Base-by-base conservation (phyloP, 2,329 filamentous ascomycete genomes). In the Cladobotryum mycophilum region DNA sequence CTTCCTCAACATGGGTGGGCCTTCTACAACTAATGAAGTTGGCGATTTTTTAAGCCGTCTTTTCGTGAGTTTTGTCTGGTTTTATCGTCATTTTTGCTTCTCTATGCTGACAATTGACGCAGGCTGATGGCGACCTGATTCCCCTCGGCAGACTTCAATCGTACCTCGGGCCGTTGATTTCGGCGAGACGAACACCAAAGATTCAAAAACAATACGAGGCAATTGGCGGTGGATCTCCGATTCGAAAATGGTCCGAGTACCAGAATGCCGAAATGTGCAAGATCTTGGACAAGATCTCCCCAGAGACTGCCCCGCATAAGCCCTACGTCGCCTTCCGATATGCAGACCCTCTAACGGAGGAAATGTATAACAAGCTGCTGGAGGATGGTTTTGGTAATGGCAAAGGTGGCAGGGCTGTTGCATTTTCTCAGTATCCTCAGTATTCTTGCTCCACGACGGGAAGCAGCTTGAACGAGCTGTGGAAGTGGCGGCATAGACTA, bases 1-100 rank as follows among this genome's bases (percentile, higher is more conserved):
- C 13, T 96, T 99, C 64, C 82, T 99, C 73, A 99, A 99, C 71
- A 99, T 99, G 93, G 93, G 93, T 53, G 93, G 93, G 0, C 93
- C 93, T 3, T 88, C 89, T 1, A 96, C 88, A 4, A 87, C 86
- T 4, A 81, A 85, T 58, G 90, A 99, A 73, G 93, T 99, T 35
- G 85, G 86, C 60, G 83, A 86, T 69, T 99, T 97, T 65, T 73
- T 99, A 44, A 93, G 86, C 67, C 84, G 91, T 60, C 76, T 99
- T 59, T 99, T 99, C 72, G 92, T 95, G 80, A 53, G 86, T 70
- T 41, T 40, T 38, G 12, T 20, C 47, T 5, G 18, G 44, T 15
- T 46, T 9, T 15, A 36, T 20, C 3, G n/a, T 35, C 9, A 43
- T 45, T 45, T 17, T 25, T 12, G 45, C 22, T 35, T 18, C 34